Conservation (phyloP, 805 yeast species). For the Candida taoyuanica region DNA sequence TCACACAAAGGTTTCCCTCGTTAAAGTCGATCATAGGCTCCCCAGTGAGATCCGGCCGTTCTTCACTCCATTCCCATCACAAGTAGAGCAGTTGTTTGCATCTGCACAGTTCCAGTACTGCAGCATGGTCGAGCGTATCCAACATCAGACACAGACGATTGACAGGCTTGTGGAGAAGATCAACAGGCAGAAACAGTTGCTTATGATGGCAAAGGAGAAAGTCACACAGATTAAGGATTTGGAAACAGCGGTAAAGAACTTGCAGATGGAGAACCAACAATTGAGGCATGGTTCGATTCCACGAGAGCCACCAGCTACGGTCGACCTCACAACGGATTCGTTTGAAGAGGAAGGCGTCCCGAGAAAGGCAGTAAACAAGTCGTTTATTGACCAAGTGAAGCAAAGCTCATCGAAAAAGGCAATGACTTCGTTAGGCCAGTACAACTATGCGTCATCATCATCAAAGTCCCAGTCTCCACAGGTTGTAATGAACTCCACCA, state of each 20-base stretch:
- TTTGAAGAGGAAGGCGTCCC: too few species aligned
- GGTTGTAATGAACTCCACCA: not conserved
- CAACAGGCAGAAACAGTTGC: conserved; percentile 21
- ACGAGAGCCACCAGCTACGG: conserved; percentile 17
- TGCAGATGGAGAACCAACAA: conserved; percentile 12
- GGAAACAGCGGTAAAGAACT: conserved; percentile 11
- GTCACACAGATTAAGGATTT: conserved; percentile 14
- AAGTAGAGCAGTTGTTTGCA: conserved; percentile 23
- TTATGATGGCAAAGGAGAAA: conserved; percentile 23
- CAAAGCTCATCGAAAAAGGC: too few species aligned
- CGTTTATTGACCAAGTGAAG: too few species aligned
- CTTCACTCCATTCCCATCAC: conserved; percentile 22
- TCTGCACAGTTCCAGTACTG: conserved; percentile 23
- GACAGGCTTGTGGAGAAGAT: conserved; percentile 16
- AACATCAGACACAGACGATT: conserved; percentile 15
- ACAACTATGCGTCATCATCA: too few species aligned
- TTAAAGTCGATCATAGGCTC: conserved; percentile 16
- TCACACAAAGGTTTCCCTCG: conserved; percentile 16
- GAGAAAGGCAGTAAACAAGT: too few species aligned
- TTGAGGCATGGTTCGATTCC: too few species aligned
- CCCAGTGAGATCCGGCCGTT: conserved; percentile 22
- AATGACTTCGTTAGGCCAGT: too few species aligned
- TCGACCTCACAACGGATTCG: conserved; percentile 22
- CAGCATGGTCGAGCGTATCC: conserved; percentile 19
- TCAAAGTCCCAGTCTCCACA: conserved; percentile 22